Evolutionary conservation across 2,329 filamentous ascomycete genomes (phyloP).

Genomic region (Orbilia oligospora): DNA sequence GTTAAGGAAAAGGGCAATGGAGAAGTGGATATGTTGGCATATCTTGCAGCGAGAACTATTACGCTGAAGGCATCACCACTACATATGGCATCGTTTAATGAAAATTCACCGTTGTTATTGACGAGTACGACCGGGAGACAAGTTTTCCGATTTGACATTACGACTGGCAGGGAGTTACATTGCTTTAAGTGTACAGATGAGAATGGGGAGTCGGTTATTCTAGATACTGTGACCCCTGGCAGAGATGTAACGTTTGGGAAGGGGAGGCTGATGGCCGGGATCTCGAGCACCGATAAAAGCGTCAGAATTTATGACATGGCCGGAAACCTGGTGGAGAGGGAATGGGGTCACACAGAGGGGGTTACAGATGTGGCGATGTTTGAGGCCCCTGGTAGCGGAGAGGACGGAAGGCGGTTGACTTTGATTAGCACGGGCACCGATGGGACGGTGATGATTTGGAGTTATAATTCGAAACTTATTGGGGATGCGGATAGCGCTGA

Average conservation of each 20-base stretch:
- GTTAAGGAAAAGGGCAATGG: constrained; percentile 68
- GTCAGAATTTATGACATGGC: constrained; percentile 88
- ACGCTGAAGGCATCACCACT: constrained; percentile 88
- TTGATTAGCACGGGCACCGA: constrained; percentile 83
- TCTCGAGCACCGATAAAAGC: constrained; percentile 96
- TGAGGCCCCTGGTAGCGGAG: constrained; percentile 71
- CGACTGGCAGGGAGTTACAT: constrained; percentile 65
- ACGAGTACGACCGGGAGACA: constrained; percentile 76
- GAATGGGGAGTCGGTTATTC: constrained; percentile 84
- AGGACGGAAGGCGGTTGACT: constrained; percentile 68
- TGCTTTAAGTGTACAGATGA: constrained; percentile 88
- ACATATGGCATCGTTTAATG: constrained; percentile 81
- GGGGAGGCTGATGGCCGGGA: constrained; percentile 80
- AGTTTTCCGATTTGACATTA: constrained; percentile 72
- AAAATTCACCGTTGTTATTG: constrained; percentile 72
- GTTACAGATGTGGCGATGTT: constrained; percentile 87
- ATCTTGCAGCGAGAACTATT: constrained; percentile 81
- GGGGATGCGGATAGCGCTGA: constrained; percentile 50
- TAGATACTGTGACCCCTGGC: constrained; percentile 82
- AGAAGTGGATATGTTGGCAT: constrained; percentile 73
- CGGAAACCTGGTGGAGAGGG: constrained; percentile 83
- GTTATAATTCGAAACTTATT: constrained; percentile 63
- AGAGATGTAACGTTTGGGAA: constrained; percentile 71
- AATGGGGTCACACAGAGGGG: constrained; percentile 95
- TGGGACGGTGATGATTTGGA: constrained; percentile 87